Evolutionary conservation across 2,329 filamentous ascomycete genomes (phyloP), one percentile per base, ranked within the genome.

Genomic region (Fusarium acutatum): DNA sequence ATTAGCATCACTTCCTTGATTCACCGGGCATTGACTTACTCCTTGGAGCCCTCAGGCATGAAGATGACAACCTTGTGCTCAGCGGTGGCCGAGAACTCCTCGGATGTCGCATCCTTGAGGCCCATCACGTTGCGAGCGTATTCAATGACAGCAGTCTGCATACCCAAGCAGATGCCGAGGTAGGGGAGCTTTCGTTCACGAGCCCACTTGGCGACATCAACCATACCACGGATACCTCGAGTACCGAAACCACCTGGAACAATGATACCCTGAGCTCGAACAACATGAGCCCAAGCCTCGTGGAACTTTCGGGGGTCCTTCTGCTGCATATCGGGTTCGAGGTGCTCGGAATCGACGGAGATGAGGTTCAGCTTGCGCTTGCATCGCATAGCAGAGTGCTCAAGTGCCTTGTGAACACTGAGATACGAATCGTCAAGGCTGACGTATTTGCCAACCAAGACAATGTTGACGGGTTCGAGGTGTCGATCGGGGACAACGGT

Each of bases 131-230:
- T 91, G 46, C 95, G 91, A 4, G 95, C 94, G 76, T 91, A 94
- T 82, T 98, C 95, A 75, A 98, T 93, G 52, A 97, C 94, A 26
- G 96, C 95, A 52, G 97, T 89, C 82, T 98, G 96, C 91, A 97
- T 94, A 64, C 95, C 95, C 28, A 98, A 86, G 81, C 96, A 98
- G 72, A 98, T 93, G 67, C 96, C 96, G 2, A 98, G 88, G 83
- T 93, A 98, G 4, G 95, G 95, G 7, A 89, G 89, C 71, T 92
- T 91, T 77, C 94, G 91, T 74, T 93, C 92, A 63, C 96, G 91
- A 4, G 96, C 95, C 92, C 93, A 98, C 73, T 91, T 92, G n/a
- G 93, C 92, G 7, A 93, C 93, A 62, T 90, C 86, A 78, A 98
- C 92, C 95, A 98, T 98, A 71, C 96, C 96, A 80, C 96, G 92